Evolutionary conservation across 345 rosid species (phyloP).

Genomic region (Alliaria petiolata): DNA sequence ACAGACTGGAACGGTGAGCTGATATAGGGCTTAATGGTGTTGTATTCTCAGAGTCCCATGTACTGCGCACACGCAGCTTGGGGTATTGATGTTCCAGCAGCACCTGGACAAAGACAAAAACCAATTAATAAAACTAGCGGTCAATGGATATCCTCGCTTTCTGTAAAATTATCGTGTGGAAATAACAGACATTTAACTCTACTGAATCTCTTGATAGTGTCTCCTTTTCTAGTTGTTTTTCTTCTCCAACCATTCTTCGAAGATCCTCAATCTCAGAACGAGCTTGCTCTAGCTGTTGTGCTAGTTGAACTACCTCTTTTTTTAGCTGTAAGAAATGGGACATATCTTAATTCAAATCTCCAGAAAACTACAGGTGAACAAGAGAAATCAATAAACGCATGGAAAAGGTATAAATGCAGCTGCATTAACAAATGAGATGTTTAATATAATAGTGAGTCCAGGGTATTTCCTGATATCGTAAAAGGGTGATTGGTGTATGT

Average conservation of each 20-base stretch:
- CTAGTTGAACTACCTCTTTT: slow-evolving; percentile 51
- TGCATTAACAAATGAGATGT: neutral
- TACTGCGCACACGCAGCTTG: slow-evolving; percentile 51
- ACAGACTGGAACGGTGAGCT: slow-evolving; percentile 42
- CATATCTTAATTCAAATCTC: neutral
- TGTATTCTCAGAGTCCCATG: slow-evolving; percentile 53
- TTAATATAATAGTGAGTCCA: neutral
- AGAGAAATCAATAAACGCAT: neutral
- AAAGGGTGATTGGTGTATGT: slow-evolving; percentile 15
- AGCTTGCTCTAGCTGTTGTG: slow-evolving; percentile 46
- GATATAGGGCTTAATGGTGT: slow-evolving; percentile 36
- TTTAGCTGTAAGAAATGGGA: slow-evolving; percentile 44
- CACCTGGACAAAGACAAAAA: slow-evolving; percentile 40
- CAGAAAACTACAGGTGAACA: slow-evolving; percentile 9
- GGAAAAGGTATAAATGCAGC: neutral
- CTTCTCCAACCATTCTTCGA: slow-evolving; percentile 35
- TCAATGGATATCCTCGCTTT: neutral
- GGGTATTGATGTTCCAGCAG: slow-evolving; percentile 51
- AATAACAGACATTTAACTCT: slow-evolving; percentile 19
- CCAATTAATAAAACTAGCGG: neutral
- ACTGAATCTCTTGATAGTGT: slow-evolving; percentile 34
- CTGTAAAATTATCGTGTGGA: neutral
- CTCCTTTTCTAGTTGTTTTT: slow-evolving; percentile 7
- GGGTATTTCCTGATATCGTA: neutral
- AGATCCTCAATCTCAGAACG: slow-evolving; percentile 53